A percentile compares a stretch with the other conserved stretches of the same genome.
Conservation (phyloP, 1,139 yeast species). For the Diutina neorugosa region DNA sequence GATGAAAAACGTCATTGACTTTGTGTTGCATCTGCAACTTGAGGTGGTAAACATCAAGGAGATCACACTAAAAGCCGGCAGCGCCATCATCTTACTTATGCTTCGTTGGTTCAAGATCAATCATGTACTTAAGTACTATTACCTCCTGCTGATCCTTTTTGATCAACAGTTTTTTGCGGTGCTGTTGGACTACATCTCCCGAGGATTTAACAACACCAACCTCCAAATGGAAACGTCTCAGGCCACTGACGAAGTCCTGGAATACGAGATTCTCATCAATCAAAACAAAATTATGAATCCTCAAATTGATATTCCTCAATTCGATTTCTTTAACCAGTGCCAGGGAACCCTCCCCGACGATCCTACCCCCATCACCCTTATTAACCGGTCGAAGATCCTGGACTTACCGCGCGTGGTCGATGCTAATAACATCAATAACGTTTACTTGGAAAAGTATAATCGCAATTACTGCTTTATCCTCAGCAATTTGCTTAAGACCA, state of each 20-base stretch:
- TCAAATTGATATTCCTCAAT: conserved; percentile 22
- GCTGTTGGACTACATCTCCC: conserved; percentile 25
- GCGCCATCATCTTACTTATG: conserved; percentile 40
- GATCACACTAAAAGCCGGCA: conserved; percentile 48
- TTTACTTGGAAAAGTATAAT: conserved; percentile 24
- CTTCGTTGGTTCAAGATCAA: conserved; percentile 70
- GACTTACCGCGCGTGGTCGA: conserved; percentile 18
- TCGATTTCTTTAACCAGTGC: conserved; percentile 35
- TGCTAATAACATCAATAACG: conserved; percentile 17
- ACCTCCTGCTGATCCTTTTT: conserved; percentile 56
- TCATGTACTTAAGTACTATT: conserved; percentile 71
- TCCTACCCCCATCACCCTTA: conserved; percentile 12
- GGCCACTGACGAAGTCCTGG: conserved; percentile 16
- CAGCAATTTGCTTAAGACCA: conserved; percentile 30
- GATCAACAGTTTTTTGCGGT: conserved; percentile 56
- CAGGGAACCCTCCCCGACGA: conserved; percentile 7
- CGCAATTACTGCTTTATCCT: conserved; percentile 31
- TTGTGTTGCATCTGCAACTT: conserved; percentile 27
- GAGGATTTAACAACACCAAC: conserved; percentile 25
- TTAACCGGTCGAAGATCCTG: conserved; percentile 19
- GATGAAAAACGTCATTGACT: conserved; percentile 8
- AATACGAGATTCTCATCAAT: conserved; percentile 22
- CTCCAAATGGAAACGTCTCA: conserved; percentile 13
- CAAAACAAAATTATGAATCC: conserved; percentile 38
- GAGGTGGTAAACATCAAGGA: conserved; percentile 55